These are phyloP conservation scores for Crithidia brevicula DNA, from an alignment of 208 protist species.

Conservation along the genomic window DNA sequence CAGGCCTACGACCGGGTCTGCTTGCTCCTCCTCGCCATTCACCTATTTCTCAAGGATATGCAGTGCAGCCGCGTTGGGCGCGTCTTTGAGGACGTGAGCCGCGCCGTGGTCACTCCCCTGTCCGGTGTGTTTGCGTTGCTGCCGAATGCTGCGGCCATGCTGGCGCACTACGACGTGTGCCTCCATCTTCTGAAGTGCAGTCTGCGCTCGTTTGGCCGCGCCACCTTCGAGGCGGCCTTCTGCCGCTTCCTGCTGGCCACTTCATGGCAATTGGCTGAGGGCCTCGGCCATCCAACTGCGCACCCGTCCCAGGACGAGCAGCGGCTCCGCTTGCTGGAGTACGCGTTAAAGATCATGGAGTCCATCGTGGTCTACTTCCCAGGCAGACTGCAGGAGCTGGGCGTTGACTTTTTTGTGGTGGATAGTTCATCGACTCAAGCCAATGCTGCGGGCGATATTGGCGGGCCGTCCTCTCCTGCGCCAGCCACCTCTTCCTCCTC, in stretches of 20 bases:
- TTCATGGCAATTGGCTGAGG: constrained; percentile 54
- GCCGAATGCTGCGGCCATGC: constrained; percentile 13
- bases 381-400: constrained; percentile 41
- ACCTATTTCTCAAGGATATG: constrained; percentile 76
- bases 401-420: constrained; percentile 46
- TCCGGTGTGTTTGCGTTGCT: constrained; percentile 50
- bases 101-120: constrained; percentile 46
- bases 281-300: constrained; percentile 10
- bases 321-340: constrained; percentile 64
- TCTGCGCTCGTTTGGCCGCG: constrained; percentile 71
- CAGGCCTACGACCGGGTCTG: constrained; percentile 16
- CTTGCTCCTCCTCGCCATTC: constrained; percentile 59
- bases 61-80: constrained; percentile 49
- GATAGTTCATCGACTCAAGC: background rate
- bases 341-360: constrained; percentile 67
- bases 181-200: constrained; percentile 80
- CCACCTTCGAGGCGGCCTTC: constrained; percentile 68
- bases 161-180: constrained; percentile 43
- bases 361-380: constrained; percentile 58
- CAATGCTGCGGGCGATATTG: no score
- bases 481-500: background rate
- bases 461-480: no score
- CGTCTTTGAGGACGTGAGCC: constrained; percentile 58
- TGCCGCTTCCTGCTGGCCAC: constrained; percentile 51
- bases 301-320: constrained; percentile 7